Conservation (phyloP, 805 yeast species). For the Lachancea meyersii region DNA sequence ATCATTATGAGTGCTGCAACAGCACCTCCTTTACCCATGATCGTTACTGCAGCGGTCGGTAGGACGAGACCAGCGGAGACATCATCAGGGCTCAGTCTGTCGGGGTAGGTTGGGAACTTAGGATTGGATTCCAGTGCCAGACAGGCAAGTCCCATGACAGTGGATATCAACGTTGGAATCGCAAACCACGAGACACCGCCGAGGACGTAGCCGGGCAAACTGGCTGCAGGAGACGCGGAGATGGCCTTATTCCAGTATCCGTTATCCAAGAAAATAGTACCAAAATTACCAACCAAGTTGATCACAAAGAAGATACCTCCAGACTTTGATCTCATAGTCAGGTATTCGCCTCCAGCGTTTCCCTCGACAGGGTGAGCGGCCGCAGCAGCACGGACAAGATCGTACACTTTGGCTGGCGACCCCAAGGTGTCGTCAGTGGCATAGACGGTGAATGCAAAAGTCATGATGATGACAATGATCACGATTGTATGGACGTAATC, state of each 20-base stretch:
- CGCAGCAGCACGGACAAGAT: constrained; percentile 57
- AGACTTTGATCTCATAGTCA: constrained; percentile 78
- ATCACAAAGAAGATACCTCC: constrained; percentile 90
- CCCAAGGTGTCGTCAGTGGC: constrained; percentile 69
- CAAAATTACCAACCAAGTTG: constrained; percentile 83
- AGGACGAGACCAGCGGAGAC: constrained; percentile 76
- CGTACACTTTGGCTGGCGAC: constrained; percentile 78
- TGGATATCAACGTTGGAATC: constrained; percentile 74
- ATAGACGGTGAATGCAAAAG: constrained; percentile 75
- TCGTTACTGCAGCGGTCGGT: constrained; percentile 64
- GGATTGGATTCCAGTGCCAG: constrained; percentile 64
- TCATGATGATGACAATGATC: constrained; percentile 65
- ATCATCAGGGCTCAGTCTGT: constrained; percentile 56
- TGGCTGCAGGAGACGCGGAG: constrained; percentile 76
- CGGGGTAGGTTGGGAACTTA: constrained; percentile 75
- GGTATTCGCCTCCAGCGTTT: constrained; percentile 78
- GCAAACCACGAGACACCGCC: constrained; percentile 94
- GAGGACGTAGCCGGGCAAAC: constrained; percentile 78
- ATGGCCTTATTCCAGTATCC: constrained; percentile 89
- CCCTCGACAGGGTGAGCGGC: constrained; percentile 61
- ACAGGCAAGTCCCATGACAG: constrained; percentile 84
- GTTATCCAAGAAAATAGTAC: constrained; percentile 79
- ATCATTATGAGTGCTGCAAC: constrained; percentile 71
- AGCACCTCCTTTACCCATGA: constrained; percentile 85
- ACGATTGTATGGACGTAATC: constrained; percentile 80